These are phyloP conservation scores for Rhododendron mucronatum DNA, from an alignment of 148 eudicot species.

Conservation along the genomic window DNA sequence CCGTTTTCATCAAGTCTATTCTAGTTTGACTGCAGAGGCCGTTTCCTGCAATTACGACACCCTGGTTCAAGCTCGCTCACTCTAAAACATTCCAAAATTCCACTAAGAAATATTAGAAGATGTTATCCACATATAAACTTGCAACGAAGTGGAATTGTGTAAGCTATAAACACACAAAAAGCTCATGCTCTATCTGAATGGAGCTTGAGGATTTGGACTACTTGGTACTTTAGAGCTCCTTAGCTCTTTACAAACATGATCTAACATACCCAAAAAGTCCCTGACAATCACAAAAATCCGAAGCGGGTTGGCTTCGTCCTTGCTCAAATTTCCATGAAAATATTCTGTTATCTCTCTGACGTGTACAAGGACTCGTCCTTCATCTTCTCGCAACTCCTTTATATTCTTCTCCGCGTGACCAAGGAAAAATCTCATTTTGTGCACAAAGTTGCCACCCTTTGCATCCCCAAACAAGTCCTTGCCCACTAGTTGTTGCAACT, in stretches of 20 bases:
- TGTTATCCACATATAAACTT: conserved; percentile 16
- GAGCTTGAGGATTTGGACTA: conserved; percentile 65
- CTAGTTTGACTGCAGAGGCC: background rate
- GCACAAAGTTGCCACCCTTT: conserved; percentile 41
- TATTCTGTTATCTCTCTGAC: conserved; percentile 80
- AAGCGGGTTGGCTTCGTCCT: conserved; percentile 73
- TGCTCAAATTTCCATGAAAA: conserved; percentile 85
- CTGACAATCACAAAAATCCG: conserved; percentile 84
- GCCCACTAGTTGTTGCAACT: conserved; percentile 39
- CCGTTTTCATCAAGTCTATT: background rate
- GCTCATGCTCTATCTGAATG: conserved; percentile 48
- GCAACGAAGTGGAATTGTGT: background rate
- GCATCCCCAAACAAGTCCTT: conserved; percentile 36
- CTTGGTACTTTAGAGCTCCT: conserved; percentile 48
- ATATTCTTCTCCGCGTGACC: conserved; percentile 52
- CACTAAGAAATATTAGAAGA: background rate
- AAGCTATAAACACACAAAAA: conserved; percentile 20
- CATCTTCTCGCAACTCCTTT: conserved; percentile 65
- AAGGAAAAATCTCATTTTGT: conserved; percentile 53
- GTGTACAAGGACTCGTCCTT: conserved; percentile 51
- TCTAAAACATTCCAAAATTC: conserved; percentile 22
- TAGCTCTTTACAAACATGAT: conserved; percentile 88
- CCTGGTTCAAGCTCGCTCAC: background rate
- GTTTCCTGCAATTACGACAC: conserved; percentile 8
- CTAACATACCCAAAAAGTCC: conserved; percentile 85